phyloP scores from a whole-genome alignment of 768 basidiomycete genomes.

The Coprinopsis cinerea region DNA sequence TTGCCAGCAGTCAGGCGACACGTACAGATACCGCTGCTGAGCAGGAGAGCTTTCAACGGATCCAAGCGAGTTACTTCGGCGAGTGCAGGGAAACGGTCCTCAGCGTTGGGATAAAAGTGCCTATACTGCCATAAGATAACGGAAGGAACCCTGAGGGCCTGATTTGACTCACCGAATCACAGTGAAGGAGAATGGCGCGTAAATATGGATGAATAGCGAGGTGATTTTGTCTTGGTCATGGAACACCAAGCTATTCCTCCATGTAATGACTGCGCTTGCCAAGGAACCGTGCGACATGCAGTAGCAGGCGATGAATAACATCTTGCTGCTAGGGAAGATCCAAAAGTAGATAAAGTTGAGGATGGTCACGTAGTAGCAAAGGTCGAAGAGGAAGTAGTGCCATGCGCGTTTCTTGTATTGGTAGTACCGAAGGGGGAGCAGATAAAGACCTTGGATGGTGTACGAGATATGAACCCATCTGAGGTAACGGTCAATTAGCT shows the following conservation, averaged over 20 bases:
- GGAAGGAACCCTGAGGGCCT: not conserved
- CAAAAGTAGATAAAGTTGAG: conserved; percentile 91
- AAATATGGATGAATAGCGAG: conserved; percentile 92
- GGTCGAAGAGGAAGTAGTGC: conserved; percentile 92
- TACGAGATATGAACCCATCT: conserved; percentile 90
- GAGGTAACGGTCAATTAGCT: conserved; percentile 15
- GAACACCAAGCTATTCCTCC: conserved; percentile 98
- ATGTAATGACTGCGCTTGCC: conserved; percentile 93
- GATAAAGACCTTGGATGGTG: conserved; percentile 68
- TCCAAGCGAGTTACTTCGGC: conserved; percentile 60
- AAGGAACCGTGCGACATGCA: conserved; percentile 87
- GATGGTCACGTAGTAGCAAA: conserved; percentile 91
- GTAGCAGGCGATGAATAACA: conserved; percentile 88
- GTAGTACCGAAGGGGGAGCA: conserved; percentile 79
- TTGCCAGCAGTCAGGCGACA: conserved; percentile 12
- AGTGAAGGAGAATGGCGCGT: conserved; percentile 85
- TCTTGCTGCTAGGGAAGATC: conserved; percentile 71
- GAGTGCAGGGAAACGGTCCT: conserved; percentile 82
- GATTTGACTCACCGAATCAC: conserved; percentile 65
- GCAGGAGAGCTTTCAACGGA: conserved; percentile 64
- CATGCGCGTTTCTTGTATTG: conserved; percentile 88
- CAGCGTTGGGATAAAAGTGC: conserved; percentile 82
- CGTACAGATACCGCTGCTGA: conserved; percentile 83
- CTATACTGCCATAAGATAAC: conserved; percentile 31
- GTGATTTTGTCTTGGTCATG: conserved; percentile 97